These are phyloP conservation scores for Aspergillus aculeatinus DNA, from an alignment of 2,329 filamentous ascomycete species.

Conservation along the genomic window DNA sequence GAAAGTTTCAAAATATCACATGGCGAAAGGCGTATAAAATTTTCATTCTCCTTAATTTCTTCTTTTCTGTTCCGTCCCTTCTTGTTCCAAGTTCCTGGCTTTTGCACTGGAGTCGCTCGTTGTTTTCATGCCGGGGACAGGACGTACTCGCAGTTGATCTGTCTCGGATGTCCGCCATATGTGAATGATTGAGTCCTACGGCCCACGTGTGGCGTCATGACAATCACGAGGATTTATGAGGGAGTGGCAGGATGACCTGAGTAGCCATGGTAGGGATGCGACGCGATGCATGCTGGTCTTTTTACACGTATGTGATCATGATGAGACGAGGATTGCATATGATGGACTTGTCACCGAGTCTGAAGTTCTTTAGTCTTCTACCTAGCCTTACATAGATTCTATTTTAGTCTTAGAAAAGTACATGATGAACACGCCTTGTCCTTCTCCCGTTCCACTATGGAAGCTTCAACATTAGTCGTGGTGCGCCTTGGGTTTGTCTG, in stretches of 20 bases:
- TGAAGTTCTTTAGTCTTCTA: background rate
- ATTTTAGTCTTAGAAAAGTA: background rate
- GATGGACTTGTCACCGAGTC: too few relatives aligned
- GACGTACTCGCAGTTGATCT: background rate
- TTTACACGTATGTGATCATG: too few relatives aligned
- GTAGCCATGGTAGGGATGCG: too few relatives aligned
- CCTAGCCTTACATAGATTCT: background rate
- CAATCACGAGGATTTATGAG: too few relatives aligned
- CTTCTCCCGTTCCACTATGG: too few relatives aligned
- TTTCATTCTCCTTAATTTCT: conserved; percentile 10
- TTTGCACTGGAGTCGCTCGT: background rate
- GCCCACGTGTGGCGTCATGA: too few relatives aligned
- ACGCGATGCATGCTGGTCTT: background rate
- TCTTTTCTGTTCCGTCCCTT: background rate
- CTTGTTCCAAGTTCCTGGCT: background rate
- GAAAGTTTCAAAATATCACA: conserved; percentile 12
- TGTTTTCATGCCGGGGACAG: background rate
- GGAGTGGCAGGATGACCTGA: too few relatives aligned
- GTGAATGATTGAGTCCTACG: background rate
- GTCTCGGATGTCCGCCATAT: background rate
- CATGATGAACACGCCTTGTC: background rate
- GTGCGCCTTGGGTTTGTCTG: too few relatives aligned
- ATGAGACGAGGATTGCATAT: too few relatives aligned
- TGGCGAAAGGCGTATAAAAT: conserved; percentile 28
- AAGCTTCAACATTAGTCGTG: too few relatives aligned